A percentile compares a stretch with the other conserved stretches of the same genome.
Evolutionary conservation across 495 filamentous ascomycete species (phyloP).

Genomic region (Aspergillus diversus): DNA sequence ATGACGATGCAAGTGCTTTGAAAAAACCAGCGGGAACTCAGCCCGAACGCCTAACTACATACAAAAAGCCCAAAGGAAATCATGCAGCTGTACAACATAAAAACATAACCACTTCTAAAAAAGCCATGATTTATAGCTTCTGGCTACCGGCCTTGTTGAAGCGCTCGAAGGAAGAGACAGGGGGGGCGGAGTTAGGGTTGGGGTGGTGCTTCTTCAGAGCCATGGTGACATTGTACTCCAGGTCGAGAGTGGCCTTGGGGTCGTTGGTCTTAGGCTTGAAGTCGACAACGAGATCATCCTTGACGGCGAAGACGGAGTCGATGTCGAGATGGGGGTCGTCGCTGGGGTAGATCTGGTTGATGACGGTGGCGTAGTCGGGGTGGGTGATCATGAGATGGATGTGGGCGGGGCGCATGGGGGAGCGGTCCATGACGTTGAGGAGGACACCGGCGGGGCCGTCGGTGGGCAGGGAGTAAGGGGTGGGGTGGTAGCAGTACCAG

Average conservation of each 20-base stretch:
- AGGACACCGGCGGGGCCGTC: slow-evolving; percentile 75
- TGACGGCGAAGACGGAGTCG: slow-evolving; percentile 70
- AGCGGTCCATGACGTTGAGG: slow-evolving; percentile 72
- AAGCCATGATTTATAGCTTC: slow-evolving; percentile 21
- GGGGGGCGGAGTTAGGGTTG: slow-evolving; percentile 51
- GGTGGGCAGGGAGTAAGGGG: slow-evolving; percentile 76
- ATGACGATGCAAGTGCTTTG: too few relatives aligned
- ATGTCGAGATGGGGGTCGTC: slow-evolving; percentile 62
- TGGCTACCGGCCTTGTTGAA: slow-evolving; percentile 28
- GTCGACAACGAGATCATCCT: slow-evolving; percentile 66
- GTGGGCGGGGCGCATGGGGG: slow-evolving; percentile 54
- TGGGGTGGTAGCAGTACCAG: slow-evolving; percentile 84
- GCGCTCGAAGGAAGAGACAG: slow-evolving; percentile 51
- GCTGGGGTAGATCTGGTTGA: slow-evolving; percentile 67
- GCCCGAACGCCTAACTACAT: too few relatives aligned
- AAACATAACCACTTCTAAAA: too few relatives aligned
- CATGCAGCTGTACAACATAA: too few relatives aligned
- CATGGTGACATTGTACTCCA: slow-evolving; percentile 52
- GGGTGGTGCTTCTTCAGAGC: slow-evolving; percentile 53
- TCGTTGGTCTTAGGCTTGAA: slow-evolving; percentile 57
- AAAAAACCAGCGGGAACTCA: too few relatives aligned
- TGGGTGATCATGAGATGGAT: slow-evolving; percentile 56
- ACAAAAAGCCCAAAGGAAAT: too few relatives aligned
- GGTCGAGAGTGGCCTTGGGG: slow-evolving; percentile 50
- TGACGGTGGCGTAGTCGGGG: slow-evolving; percentile 55